Conservation (phyloP, 2,329 filamentous ascomycete species). For the Trichoderma sp. region DNA sequence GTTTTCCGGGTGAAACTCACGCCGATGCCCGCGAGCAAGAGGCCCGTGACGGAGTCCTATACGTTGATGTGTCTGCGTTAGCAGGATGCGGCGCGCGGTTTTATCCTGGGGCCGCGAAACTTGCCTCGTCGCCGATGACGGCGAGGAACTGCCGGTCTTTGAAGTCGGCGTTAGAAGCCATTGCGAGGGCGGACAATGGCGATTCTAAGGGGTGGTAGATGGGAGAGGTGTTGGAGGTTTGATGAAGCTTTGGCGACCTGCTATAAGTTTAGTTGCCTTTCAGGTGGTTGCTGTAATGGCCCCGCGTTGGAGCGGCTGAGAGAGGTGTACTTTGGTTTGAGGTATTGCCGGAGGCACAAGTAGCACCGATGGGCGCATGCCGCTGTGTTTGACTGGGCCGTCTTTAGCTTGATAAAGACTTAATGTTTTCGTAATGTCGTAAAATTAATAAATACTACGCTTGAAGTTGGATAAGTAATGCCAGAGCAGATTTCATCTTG, state of each 20-base stretch:
- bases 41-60: constrained; percentile 92
- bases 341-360: constrained; percentile 12
- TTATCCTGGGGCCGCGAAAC: constrained; percentile 16
- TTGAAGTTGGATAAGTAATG: neutral
- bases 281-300: neutral
- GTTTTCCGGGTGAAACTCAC: constrained; percentile 50
- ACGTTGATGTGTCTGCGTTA: constrained; percentile 28
- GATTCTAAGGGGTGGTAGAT: neutral
- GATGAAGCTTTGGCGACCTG: constrained; percentile 18
- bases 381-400: neutral
- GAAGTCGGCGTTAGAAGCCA: constrained; percentile 59
- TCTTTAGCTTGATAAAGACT: neutral
- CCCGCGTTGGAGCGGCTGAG: constrained; percentile 6
- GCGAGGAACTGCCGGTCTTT: constrained; percentile 95
- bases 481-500: neutral
- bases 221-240: neutral
- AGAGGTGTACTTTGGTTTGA: neutral
- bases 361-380: neutral
- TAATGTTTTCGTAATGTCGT: rapidly evolving
- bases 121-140: constrained; percentile 94
- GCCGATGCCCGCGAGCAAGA: constrained; percentile 92
- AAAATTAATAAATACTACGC: neutral
- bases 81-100: constrained; percentile 11
- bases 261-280: constrained; percentile 2
- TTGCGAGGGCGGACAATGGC: constrained; percentile 32